Base-by-base conservation (phyloP, 352 stramenopile genomes). In the Pythium chondricola region DNA sequence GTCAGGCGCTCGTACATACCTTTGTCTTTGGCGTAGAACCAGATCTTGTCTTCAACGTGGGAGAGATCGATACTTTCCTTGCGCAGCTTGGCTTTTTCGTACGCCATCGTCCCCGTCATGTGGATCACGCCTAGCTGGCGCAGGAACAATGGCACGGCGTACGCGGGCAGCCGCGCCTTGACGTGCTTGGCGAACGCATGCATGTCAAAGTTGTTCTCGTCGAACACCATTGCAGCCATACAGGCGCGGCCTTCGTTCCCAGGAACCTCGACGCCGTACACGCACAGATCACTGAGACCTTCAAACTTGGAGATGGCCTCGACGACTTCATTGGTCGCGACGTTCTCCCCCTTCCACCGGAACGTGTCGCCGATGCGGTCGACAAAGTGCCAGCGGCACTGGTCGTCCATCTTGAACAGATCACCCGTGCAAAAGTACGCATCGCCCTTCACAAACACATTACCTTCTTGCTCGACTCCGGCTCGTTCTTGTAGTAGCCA, bases 301-400 rank as follows among this genome's bases (percentile, higher is more conserved):
- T 76, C 67, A 48, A 93, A 95, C 46, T 75, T 65, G 25, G 74
- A 77, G 18, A 97, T 61, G 2, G 79, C 79, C 36, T 93, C 69
- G 0, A 75, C 68, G 8, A 97, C 86, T 58, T 97, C 86, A 42
- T 83, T 93, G 2, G 89, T 97, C 32, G 83, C 79, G 14, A 96
- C 85, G 48, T 97, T 97, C 50, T 97, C 89, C 20, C 90, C 90
- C 44, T 97, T 97, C 86, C 89, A 97, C 14, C 90, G 78, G 57
- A 96, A 97, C 16, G 89, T 97, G 52, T 97, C 90, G 20, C 90
- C 90, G 14, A 97, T 77, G 16, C 90, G 81, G 47, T 97, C 91
- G 4, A 94, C 65, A 44, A 95, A 97, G 58, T 93, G 90, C 69
- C 86, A 92, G 59, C 74, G 87, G 4, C 74, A 65, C 6, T 70